These are phyloP conservation scores for Aspergillus eucalypticola DNA, from an alignment of 2,329 filamentous ascomycete genomes.

Conservation along the genomic window DNA sequence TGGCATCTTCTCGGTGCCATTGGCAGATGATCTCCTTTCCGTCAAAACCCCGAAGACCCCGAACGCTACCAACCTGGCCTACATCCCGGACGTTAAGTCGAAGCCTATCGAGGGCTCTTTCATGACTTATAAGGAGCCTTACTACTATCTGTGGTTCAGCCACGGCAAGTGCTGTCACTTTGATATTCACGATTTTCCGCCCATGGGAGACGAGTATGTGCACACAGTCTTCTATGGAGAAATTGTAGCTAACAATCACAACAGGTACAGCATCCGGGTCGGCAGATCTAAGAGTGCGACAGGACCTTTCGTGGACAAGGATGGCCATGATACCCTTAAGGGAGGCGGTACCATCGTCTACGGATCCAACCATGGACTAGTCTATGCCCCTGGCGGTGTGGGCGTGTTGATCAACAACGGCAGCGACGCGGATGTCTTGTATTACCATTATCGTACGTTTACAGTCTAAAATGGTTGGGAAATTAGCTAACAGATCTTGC, in stretches of 20 bases:
- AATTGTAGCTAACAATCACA: not conserved
- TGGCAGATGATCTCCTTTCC: conserved; percentile 33
- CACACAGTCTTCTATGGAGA: not conserved
- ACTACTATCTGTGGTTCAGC: conserved; percentile 45
- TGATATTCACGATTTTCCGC: conserved; percentile 24
- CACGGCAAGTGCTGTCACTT: conserved; percentile 42
- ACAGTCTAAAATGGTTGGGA: not conserved
- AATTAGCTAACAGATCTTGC: not conserved
- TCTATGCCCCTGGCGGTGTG: conserved; percentile 43
- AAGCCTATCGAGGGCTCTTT: conserved; percentile 39
- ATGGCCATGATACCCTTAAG: conserved; percentile 27
- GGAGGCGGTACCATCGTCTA: conserved; percentile 40
- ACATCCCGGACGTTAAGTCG: conserved; percentile 17
- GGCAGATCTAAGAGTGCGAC: conserved; percentile 34
- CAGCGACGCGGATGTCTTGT: conserved; percentile 35
- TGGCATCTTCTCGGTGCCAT: conserved; percentile 38
- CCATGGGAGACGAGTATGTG: conserved; percentile 34
- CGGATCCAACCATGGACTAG: conserved; percentile 39
- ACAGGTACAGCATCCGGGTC: conserved; percentile 38
- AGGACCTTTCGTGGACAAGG: conserved; percentile 39
- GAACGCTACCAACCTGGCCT: conserved; percentile 32
- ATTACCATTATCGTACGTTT: conserved; percentile 41
- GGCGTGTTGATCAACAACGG: conserved; percentile 33
- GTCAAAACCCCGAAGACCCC: conserved; percentile 25
- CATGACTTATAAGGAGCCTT: conserved; percentile 37